Conservation (phyloP, 1,284 basidiomycete species). For the Cryptococcus jaspeensis region DNA sequence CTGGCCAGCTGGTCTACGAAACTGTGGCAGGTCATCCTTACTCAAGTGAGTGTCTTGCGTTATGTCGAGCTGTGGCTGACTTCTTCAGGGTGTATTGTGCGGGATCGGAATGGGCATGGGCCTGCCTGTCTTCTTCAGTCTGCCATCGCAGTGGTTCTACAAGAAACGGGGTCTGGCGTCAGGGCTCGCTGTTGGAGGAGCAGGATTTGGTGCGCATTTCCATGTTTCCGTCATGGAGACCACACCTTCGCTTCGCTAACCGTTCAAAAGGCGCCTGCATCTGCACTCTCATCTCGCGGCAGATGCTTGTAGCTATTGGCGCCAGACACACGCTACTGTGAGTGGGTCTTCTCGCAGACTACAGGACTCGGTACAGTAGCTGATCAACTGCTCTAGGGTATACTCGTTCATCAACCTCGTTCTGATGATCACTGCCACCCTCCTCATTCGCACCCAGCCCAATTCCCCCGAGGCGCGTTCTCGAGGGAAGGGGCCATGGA, state of each 20-base stretch:
- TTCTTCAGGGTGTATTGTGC: conserved; percentile 24
- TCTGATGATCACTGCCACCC: conserved; percentile 20
- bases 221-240: no score
- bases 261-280: conserved; percentile 21
- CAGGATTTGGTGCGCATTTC: conserved; percentile 22
- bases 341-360: conserved; percentile 4
- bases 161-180: conserved; percentile 33
- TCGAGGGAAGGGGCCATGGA: conserved; percentile 23
- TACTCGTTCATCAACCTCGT: conserved; percentile 33
- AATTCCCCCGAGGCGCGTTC: conserved; percentile 32
- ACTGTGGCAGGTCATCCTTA: conserved; percentile 26
- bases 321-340: conserved; percentile 32
- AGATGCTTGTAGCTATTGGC: conserved; percentile 26
- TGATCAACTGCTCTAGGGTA: conserved; percentile 34
- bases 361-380: no score
- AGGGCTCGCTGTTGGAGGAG: conserved; percentile 38
- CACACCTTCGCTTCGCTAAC: no score
- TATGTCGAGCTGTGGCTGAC: neutral
- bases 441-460: conserved; percentile 33
- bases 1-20: conserved; percentile 21
- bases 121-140: conserved; percentile 37
- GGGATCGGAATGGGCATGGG: conserved; percentile 34
- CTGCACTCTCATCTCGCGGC: conserved; percentile 21
- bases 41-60: conserved; percentile 21
- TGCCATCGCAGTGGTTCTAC: conserved; percentile 44